phyloP scores from a whole-genome alignment of 1,284 basidiomycete species.

The Kalmanozyma brasiliensis region DNA sequence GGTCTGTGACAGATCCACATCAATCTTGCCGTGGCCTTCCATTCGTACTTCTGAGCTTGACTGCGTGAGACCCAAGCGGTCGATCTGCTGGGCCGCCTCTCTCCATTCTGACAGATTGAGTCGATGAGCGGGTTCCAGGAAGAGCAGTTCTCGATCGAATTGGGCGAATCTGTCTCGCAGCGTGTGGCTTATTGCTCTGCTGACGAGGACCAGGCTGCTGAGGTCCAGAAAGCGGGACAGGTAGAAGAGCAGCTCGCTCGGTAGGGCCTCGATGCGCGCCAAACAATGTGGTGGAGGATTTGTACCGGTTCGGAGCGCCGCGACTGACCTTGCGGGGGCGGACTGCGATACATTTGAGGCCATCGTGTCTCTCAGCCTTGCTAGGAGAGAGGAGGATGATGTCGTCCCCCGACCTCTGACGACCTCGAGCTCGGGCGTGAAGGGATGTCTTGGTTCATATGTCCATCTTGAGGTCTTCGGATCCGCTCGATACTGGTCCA shows the following conservation, averaged over 20 bases:
- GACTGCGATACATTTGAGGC: not conserved
- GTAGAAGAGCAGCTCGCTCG: constrained; percentile 30
- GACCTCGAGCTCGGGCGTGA: too few relatives aligned
- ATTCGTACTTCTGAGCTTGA: too few relatives aligned
- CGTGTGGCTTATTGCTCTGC: constrained; percentile 16
- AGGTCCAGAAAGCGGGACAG: constrained; percentile 35
- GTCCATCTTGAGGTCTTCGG: too few relatives aligned
- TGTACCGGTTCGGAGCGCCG: too few relatives aligned
- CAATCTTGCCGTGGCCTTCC: too few relatives aligned
- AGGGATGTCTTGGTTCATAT: too few relatives aligned
- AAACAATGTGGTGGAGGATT: too few relatives aligned
- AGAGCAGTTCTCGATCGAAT: constrained; percentile 35
- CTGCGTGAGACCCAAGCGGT: not conserved
- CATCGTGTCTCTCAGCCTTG: too few relatives aligned
- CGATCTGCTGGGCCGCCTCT: constrained; percentile 23
- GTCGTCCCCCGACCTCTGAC: too few relatives aligned
- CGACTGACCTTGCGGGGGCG: too few relatives aligned
- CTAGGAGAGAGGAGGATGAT: too few relatives aligned
- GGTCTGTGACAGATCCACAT: not conserved
- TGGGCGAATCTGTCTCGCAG: constrained; percentile 20
- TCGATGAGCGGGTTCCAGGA: constrained; percentile 30
- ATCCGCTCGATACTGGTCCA: too few relatives aligned
- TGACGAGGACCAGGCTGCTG: constrained; percentile 14
- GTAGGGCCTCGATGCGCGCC: constrained; percentile 20
- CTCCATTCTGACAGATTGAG: constrained; percentile 40